Base-by-base conservation (phyloP, 306 rosid species). In the Dryas alaskensis region DNA sequence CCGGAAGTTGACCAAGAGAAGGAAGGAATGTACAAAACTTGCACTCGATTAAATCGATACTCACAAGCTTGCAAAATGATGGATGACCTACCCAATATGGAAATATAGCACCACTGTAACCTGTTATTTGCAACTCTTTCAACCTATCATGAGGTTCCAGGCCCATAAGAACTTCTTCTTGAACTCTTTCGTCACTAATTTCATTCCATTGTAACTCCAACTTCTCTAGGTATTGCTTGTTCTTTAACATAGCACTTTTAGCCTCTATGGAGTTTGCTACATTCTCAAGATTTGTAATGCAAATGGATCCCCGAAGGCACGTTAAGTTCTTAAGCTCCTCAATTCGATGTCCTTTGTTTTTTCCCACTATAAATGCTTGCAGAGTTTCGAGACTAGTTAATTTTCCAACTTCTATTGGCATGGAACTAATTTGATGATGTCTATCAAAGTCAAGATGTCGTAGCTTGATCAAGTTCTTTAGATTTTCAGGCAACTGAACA, bases 281-380 rank as follows among this genome's bases (percentile, higher is more conserved):
- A 78, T 78, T 78, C 58, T 78, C 81, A 72, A 78, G 77, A 19
- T 72, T 63, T 45, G 53, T 54, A 2, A 78, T 64, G 54, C 81
- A 70, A 3, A 77, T 43, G 31, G 60, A 63, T 48, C 81, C 81
- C 0, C 60, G 66, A 45, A 77, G 81, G 42, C 25, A 61, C 5
- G 40, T 45, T 65, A 70, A 27, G 10, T 77, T 44, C 27, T 53
- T 44, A 6, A 77, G 72, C 60, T 77, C 81, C 5, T 45, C 72
- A 27, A 77, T 70, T 27, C 10, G 7, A 44, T 40, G n/a, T 13
- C 76, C 76, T 43, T 42, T n/a, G 12, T 58, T 2, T 19, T 58
- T 58, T n/a, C 63, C 63, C 9, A 58, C 63, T 58, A 58, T 58
- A 58, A 58, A 58, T 19, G 63, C 63, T 7, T 19, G 63, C 27